Conservation (phyloP, 345 rosid genomes). For the Corymbia maculata region DNA sequence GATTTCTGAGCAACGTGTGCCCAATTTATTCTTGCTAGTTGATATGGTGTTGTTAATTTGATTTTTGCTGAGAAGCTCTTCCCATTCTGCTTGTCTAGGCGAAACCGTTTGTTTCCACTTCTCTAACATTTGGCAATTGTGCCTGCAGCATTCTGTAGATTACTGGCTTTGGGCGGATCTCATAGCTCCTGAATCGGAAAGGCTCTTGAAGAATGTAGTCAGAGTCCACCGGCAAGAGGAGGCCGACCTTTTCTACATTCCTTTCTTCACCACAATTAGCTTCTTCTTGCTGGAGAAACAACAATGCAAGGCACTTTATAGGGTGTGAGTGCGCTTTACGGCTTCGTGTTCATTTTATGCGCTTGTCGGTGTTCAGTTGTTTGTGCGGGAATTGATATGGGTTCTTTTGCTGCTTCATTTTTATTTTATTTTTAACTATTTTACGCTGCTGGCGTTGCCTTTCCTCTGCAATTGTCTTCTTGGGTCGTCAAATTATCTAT, state of each 20-base stretch:
- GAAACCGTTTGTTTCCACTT: neutral
- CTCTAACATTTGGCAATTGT: neutral
- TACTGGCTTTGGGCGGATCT: slow-evolving; percentile 98
- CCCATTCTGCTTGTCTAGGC: neutral
- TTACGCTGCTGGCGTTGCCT: neutral
- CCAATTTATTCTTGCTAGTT: neutral
- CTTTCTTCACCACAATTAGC: slow-evolving; percentile 87
- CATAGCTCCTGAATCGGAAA: slow-evolving; percentile 63
- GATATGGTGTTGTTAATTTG: neutral
- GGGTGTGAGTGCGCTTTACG: slow-evolving; percentile 89
- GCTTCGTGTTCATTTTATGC: neutral
- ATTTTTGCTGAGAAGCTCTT: neutral
- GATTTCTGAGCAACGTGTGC: neutral
- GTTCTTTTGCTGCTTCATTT: neutral
- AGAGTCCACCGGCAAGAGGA: slow-evolving; percentile 72
- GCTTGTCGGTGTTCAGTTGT: neutral
- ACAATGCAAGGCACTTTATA: slow-evolving; percentile 93
- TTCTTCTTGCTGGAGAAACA: slow-evolving; percentile 94
- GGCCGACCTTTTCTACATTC: slow-evolving; percentile 80
- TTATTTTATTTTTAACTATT: neutral
- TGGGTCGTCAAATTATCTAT: neutral
- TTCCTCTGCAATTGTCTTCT: neutral
- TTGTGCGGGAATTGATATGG: neutral
- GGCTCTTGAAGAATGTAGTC: slow-evolving; percentile 73
- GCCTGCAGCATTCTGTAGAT: slow-evolving; percentile 72